phyloP scores from a whole-genome alignment of 495 filamentous ascomycete genomes.

The Cairneyella variabilis region DNA sequence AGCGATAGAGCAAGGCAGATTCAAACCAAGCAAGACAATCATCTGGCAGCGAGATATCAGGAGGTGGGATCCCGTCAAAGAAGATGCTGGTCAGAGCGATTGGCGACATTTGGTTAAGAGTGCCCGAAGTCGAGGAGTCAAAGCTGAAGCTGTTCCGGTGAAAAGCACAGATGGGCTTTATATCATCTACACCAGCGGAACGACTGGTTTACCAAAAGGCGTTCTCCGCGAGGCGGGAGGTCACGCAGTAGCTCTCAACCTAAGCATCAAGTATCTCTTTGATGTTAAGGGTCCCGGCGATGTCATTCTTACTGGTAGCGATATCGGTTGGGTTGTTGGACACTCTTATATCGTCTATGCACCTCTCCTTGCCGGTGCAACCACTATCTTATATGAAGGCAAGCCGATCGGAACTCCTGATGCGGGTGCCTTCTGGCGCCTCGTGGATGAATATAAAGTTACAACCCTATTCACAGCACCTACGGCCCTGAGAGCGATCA shows the following conservation, averaged over 20 bases:
- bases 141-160: constrained; percentile 69
- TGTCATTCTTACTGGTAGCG: constrained; percentile 80
- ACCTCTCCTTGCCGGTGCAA: constrained; percentile 76
- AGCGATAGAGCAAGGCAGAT: constrained; percentile 49
- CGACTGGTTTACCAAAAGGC: constrained; percentile 85
- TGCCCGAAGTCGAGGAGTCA: constrained; percentile 58
- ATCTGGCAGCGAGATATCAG: constrained; percentile 76
- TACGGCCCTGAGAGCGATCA: constrained; percentile 81
- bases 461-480: constrained; percentile 83
- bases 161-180: constrained; percentile 75
- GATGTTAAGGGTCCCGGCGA: constrained; percentile 75
- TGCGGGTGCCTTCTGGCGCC: constrained; percentile 81
- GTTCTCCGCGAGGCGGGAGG: constrained; percentile 81
- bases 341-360: constrained; percentile 85
- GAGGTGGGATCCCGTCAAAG: constrained; percentile 64
- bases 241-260: constrained; percentile 78
- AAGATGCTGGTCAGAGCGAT: constrained; percentile 63
- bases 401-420: constrained; percentile 90
- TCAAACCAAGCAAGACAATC: constrained; percentile 63
- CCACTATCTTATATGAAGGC: constrained; percentile 89
- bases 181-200: constrained; percentile 85
- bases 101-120: constrained; percentile 76
- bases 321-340: constrained; percentile 83
- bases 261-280: constrained; percentile 76
- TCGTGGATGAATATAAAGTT: constrained; percentile 79